Percentiles rank a stretch among this genome's conserved stretches.
Evolutionary conservation across 495 filamentous ascomycete genomes (phyloP).

Genomic region (Apodospora peruviana): DNA sequence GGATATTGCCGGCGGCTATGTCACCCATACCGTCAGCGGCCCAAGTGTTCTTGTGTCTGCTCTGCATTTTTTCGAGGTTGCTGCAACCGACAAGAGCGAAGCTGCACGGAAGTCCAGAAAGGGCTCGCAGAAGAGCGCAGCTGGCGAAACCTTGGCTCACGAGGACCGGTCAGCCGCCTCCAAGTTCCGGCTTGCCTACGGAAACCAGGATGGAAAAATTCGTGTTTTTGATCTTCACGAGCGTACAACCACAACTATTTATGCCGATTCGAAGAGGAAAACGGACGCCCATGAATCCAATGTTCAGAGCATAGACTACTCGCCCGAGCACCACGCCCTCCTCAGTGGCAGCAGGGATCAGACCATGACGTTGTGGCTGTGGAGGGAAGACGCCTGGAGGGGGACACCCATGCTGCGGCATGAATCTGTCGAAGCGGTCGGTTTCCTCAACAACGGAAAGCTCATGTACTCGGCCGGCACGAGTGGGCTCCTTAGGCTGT

Average conservation of each 20-base stretch:
- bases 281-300: constrained; percentile 86
- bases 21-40: constrained; percentile 92
- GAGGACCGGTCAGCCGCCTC: constrained; percentile 29
- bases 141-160: constrained; percentile 39
- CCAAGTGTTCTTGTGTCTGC: constrained; percentile 87
- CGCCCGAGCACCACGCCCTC: constrained; percentile 62
- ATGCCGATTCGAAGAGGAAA: constrained; percentile 37
- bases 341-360: constrained; percentile 92
- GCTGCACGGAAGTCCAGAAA: constrained; percentile 25
- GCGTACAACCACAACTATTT: constrained; percentile 65
- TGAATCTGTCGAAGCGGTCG: constrained; percentile 77
- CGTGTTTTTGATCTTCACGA: constrained; percentile 88
- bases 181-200: constrained; percentile 79
- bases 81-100: constrained; percentile 24
- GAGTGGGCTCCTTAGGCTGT: constrained; percentile 74
- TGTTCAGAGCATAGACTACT: constrained; percentile 79
- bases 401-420: constrained; percentile 76
- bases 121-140: constrained; percentile 39
- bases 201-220: constrained; percentile 86
- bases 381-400: constrained; percentile 84
- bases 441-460: constrained; percentile 65
- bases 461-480: constrained; percentile 82
- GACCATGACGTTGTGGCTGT: constrained; percentile 88
- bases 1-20: constrained; percentile 87
- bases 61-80: constrained; percentile 81